A percentile compares a stretch with the other conserved stretches of the same genome.
These are phyloP conservation scores for Fraxinus albicans DNA, from an alignment of 305 asterid species.

Conservation along the genomic window DNA sequence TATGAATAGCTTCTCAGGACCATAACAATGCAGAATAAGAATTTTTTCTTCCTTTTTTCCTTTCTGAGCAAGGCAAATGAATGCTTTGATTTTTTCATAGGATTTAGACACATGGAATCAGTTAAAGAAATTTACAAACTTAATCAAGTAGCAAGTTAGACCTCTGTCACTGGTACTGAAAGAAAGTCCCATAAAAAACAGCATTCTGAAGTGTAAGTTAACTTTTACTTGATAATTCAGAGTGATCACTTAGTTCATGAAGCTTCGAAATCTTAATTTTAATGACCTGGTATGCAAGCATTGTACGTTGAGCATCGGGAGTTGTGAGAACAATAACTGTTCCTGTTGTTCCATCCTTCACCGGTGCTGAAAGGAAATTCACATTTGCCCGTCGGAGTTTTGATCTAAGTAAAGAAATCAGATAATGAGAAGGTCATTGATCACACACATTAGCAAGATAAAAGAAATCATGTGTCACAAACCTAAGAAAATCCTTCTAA, in stretches of 20 bases:
- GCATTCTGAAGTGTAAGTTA: background rate
- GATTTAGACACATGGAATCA: background rate
- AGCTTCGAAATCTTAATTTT: background rate
- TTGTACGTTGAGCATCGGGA: constrained; percentile 93
- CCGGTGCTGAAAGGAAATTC: constrained; percentile 78
- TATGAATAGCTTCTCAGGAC: background rate
- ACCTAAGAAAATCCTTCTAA: background rate
- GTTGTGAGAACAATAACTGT: constrained; percentile 95
- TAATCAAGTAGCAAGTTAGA: background rate
- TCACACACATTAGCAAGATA: background rate
- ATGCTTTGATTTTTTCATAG: background rate
- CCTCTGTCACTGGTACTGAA: background rate
- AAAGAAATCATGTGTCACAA: background rate
- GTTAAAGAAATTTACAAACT: background rate
- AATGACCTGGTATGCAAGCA: constrained; percentile 90
- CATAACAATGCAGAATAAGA: background rate
- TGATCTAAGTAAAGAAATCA: constrained; percentile 46
- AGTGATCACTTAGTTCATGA: background rate
- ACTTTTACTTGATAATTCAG: background rate
- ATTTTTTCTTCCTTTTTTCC: background rate
- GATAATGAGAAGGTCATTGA: constrained; percentile 5
- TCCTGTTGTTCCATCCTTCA: constrained; percentile 91
- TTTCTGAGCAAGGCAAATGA: background rate
- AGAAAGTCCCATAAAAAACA: background rate
- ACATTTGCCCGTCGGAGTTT: constrained; percentile 93